phyloP scores from a whole-genome alignment of 345 rosid species.

The Aquilaria malaccensis region DNA sequence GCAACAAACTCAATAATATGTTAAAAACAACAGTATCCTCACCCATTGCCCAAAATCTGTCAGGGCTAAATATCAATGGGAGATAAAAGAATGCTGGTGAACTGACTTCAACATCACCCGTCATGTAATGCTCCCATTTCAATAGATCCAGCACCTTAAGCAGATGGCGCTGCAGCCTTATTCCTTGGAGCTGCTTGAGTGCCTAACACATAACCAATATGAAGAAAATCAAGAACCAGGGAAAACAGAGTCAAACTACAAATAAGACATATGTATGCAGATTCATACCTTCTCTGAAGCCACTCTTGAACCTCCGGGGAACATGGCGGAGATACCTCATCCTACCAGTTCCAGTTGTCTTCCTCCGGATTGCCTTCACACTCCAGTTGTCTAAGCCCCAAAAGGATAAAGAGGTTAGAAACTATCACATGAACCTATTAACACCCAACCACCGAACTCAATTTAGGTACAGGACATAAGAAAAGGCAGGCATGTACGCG shows the following conservation, averaged over 20 bases:
- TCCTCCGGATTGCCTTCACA: slow-evolving; percentile 16
- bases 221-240: neutral
- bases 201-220: neutral
- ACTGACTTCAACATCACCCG: too few species aligned
- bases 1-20: too few species aligned
- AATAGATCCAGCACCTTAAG: neutral
- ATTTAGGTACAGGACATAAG: too few species aligned
- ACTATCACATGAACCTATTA: too few species aligned
- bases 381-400: slow-evolving; percentile 18
- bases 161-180: slow-evolving; percentile 1
- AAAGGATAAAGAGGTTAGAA: neutral
- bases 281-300: slow-evolving; percentile 18
- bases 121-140: neutral
- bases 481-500: too few species aligned
- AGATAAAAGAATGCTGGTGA: too few species aligned
- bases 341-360: slow-evolving; percentile 21
- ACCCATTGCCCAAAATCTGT: too few species aligned
- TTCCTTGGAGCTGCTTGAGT: slow-evolving; percentile 10
- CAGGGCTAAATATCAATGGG: too few species aligned
- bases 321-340: slow-evolving; percentile 21
- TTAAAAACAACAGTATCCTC: too few species aligned
- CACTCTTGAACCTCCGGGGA: slow-evolving; percentile 17
- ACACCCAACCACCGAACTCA: too few species aligned
- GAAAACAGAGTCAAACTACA: neutral
- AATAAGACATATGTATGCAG: too few species aligned